A percentile compares a stretch with the other conserved stretches of the same genome.
These are phyloP conservation scores for Collybia mongolica DNA, from an alignment of 768 basidiomycete species.

Conservation along the genomic window DNA sequence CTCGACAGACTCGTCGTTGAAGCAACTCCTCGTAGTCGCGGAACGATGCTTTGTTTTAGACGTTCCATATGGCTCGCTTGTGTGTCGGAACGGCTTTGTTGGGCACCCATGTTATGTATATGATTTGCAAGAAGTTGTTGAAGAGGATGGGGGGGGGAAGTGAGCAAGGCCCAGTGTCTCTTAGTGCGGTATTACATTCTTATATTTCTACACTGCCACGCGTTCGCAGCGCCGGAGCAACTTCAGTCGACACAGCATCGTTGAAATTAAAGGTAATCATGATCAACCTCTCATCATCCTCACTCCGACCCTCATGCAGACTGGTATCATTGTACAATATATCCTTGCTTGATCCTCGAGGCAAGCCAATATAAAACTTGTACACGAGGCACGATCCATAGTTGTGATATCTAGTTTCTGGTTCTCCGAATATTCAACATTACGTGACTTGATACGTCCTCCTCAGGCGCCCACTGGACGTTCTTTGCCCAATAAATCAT, in stretches of 20 bases:
- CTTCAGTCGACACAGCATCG: constrained; percentile 1
- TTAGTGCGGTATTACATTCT: background rate
- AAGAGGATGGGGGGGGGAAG: background rate
- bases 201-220: constrained; percentile 11
- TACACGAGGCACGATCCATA: too few species aligned
- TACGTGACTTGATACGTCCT: too few species aligned
- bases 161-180: background rate
- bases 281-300: too few species aligned
- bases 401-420: too few species aligned
- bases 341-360: too few species aligned
- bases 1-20: constrained; percentile 2
- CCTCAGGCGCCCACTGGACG: too few species aligned
- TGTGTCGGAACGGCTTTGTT: constrained; percentile 24
- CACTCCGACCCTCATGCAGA: too few species aligned
- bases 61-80: constrained; percentile 18
- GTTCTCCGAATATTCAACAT: too few species aligned
- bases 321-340: too few species aligned
- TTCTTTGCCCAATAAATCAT: too few species aligned
- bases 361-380: too few species aligned
- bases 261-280: background rate
- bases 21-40: constrained; percentile 9
- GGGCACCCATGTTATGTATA: constrained; percentile 26
- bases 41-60: constrained; percentile 12
- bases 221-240: constrained; percentile 1
- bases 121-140: background rate